phyloP scores from a whole-genome alignment of 148 eudicot species.

The Chenopodium berlandieri region DNA sequence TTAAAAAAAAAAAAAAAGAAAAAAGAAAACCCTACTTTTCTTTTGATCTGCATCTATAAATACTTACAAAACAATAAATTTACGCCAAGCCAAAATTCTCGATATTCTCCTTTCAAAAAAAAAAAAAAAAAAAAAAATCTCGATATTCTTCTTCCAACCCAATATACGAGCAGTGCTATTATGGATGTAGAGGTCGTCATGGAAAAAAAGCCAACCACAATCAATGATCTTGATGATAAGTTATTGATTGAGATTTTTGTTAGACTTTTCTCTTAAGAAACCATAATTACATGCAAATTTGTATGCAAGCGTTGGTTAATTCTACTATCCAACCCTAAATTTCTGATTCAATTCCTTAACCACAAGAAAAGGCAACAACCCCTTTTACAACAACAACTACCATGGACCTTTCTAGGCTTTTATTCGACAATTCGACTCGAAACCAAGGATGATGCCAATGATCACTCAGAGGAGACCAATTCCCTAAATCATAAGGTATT shows the following conservation, averaged over 20 bases:
- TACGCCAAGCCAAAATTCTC: too few species aligned
- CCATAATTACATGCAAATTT: background rate
- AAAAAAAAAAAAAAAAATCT: too few species aligned
- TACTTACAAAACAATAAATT: too few species aligned
- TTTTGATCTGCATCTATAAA: too few species aligned
- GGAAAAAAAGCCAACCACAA: background rate
- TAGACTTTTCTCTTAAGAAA: background rate
- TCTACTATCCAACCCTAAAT: background rate
- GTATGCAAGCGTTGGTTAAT: background rate
- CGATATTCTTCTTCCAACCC: too few species aligned
- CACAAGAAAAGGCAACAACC: background rate
- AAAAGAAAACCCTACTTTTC: too few species aligned
- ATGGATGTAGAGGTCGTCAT: too few species aligned
- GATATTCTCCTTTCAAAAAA: too few species aligned
- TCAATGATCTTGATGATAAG: background rate
- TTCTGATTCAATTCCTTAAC: background rate
- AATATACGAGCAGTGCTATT: too few species aligned
- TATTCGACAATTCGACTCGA: background rate
- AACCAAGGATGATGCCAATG: background rate
- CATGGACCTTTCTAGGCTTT: background rate
- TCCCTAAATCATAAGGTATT: background rate
- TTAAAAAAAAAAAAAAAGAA: too few species aligned
- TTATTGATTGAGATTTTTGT: slow-evolving; percentile 6
- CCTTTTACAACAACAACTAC: background rate
- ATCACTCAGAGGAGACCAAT: background rate